Evolutionary conservation across 164 flowering plant genomes (phyloP).

Genomic region (Macadamia tetraphylla): DNA sequence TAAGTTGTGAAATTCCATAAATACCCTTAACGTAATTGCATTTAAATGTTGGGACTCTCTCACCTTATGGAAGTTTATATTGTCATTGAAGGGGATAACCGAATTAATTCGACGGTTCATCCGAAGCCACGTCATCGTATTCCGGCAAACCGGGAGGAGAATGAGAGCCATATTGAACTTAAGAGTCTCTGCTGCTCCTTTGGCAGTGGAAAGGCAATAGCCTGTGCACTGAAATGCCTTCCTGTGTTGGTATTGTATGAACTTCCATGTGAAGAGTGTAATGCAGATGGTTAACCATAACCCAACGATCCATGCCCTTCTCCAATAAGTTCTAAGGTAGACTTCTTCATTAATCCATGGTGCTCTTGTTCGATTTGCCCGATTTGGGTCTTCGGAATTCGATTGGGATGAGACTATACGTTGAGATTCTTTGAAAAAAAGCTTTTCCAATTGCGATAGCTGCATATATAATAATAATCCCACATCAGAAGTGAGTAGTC

Average conservation of each 20-base stretch:
- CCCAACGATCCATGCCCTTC: slow-evolving; percentile 34
- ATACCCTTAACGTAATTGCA: neutral
- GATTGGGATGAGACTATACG: neutral
- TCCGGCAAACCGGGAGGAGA: slow-evolving; percentile 48
- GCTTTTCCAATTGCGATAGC: slow-evolving; percentile 26
- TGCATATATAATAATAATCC: neutral
- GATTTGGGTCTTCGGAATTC: neutral
- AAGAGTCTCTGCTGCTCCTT: slow-evolving; percentile 54
- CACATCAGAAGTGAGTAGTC: too few species aligned
- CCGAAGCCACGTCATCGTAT: slow-evolving; percentile 45
- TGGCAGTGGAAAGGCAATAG: slow-evolving; percentile 47
- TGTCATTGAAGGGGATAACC: slow-evolving; percentile 48
- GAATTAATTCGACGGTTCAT: slow-evolving; percentile 19
- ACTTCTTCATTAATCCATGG: slow-evolving; percentile 24
- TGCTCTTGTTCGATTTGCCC: neutral
- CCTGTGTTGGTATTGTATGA: slow-evolving; percentile 34
- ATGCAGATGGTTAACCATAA: slow-evolving; percentile 29
- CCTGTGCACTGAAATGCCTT: slow-evolving; percentile 51
- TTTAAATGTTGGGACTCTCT: neutral
- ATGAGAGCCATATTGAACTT: slow-evolving; percentile 57
- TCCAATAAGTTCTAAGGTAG: slow-evolving; percentile 35
- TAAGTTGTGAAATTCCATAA: neutral
- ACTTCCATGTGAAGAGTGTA: slow-evolving; percentile 45
- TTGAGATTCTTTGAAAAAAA: slow-evolving; percentile 22
- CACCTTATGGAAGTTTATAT: slow-evolving; percentile 57